phyloP scores from a whole-genome alignment of 768 basidiomycete genomes.

The Leccinum obscurum region DNA sequence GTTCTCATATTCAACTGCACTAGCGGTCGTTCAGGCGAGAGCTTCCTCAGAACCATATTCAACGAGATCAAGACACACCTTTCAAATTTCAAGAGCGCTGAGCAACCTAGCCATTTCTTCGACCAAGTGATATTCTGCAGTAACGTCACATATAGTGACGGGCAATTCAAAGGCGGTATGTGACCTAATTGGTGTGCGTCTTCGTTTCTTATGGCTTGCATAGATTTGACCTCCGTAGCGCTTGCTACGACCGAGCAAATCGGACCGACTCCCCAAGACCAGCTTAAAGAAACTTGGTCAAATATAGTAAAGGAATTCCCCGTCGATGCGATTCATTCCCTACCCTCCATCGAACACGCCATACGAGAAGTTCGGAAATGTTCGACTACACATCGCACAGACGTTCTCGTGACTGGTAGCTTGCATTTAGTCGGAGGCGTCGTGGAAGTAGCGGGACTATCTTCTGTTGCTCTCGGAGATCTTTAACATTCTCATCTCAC shows the following conservation, averaged over 20 bases:
- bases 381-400: conserved; percentile 33
- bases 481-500: conserved; percentile 7
- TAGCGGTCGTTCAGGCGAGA: conserved; percentile 76
- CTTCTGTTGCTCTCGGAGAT: conserved; percentile 61
- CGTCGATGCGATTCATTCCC: conserved; percentile 62
- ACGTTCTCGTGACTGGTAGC: conserved; percentile 90
- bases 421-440: conserved; percentile 92
- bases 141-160: conserved; percentile 92
- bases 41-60: conserved; percentile 65
- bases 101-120: conserved; percentile 55
- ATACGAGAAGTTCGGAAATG: conserved; percentile 60
- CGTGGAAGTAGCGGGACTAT: conserved; percentile 85
- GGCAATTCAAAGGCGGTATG: conserved; percentile 88
- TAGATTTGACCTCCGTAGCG: conserved; percentile 78
- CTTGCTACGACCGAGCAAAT: conserved; percentile 62
- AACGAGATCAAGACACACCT: conserved; percentile 51
- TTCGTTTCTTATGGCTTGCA: not conserved
- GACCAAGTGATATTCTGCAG: conserved; percentile 92
- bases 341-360: conserved; percentile 89
- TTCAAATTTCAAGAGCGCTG: conserved; percentile 37
- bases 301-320: conserved; percentile 63
- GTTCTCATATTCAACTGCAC: conserved; percentile 95
- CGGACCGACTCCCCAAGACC: conserved; percentile 71
- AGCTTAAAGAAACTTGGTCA: conserved; percentile 75
- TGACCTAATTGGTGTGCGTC: conserved; percentile 1